Base-by-base conservation (phyloP, 257 asterid species). In the Petunia axillaris region DNA sequence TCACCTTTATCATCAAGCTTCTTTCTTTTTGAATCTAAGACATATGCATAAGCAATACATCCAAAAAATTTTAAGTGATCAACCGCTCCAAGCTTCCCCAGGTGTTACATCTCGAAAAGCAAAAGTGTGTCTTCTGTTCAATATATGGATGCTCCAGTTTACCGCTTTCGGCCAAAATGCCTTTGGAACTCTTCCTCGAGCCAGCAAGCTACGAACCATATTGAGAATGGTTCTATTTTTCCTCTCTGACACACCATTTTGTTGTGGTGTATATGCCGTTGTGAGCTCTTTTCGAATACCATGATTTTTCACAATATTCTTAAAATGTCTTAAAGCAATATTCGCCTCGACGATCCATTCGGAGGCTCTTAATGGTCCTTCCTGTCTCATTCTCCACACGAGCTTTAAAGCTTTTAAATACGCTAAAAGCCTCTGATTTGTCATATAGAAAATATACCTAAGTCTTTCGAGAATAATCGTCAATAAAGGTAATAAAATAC, bases 151-250 rank as follows among this genome's bases (percentile, higher is more conserved):
- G 37, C 71, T 77, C 80, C 10, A 77, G 14, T 59, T 57, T 1
- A 77, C 70, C 3, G 10, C 70, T 59, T 77, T 43, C 1, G 7
- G 55, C 40, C 35, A 54, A 58, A 55, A 77, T 8, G 5, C 63
- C 44, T 41, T 77, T n/a, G 58, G 58, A 39, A 37, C 7, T 14
- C n/a, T 77, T 13, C 71, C 41, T 41, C 16, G 1, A 11, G 58
- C 68, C 6, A 70, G 0, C 14, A 70, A 43, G 38, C 39, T 70
- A 5, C 57, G 2, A 40, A 70, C 13, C 57, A 40, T 77, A 8
- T 77, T 77, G 55, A 77, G 71, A 58, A 77, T 77, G 39, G 71
- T 76, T 76, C 40, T 77, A 15, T 58, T 77, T 40, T 77, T 77
- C 41, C 71, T 77, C 40, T 60, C 8, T 0, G 58, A 11, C 8